phyloP scores from a whole-genome alignment of 2,329 filamentous ascomycete species.

The Neoscytalidium dimidiatum region DNA sequence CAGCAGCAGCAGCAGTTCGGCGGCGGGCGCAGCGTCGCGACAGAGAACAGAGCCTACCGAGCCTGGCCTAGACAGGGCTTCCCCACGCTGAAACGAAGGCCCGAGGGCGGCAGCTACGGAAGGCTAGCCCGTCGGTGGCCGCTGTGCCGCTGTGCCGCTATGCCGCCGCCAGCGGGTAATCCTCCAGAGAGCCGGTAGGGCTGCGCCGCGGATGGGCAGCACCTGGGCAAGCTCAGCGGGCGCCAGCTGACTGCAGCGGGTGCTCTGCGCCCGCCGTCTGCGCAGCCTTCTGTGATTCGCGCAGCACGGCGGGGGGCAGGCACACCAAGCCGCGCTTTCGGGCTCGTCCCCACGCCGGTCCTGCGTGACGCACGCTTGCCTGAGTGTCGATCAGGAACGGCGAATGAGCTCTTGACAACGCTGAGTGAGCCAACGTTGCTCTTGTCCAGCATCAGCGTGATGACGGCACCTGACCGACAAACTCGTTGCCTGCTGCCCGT shows the following conservation, averaged over 20 bases:
- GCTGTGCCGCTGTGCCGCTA: background rate
- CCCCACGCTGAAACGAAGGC: background rate
- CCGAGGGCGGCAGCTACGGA: background rate
- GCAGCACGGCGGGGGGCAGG: background rate
- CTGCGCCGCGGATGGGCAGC: background rate
- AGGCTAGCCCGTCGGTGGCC: constrained; percentile 1
- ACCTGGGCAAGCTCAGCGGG: background rate
- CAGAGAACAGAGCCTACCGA: too few species aligned
- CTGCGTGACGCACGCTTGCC: constrained; percentile 17
- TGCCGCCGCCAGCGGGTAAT: background rate
- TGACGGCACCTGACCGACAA: constrained; percentile 5
- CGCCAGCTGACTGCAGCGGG: constrained; percentile 1
- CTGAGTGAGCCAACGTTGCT: background rate
- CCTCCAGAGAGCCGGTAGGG: background rate
- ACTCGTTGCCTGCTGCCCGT: background rate
- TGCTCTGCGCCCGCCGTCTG: background rate
- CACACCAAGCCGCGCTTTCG: constrained; percentile 9
- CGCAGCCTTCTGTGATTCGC: background rate
- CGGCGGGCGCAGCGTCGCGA: too few species aligned
- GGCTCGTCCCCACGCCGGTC: constrained; percentile 13
- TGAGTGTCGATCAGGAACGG: constrained; percentile 14
- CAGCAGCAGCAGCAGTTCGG: background rate
- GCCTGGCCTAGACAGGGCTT: too few species aligned
- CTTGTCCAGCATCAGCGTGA: constrained; percentile 3
- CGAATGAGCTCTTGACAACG: constrained; percentile 14